Conservation (phyloP, 2,329 filamentous ascomycete genomes). For the Nigrograna mackinnonii region DNA sequence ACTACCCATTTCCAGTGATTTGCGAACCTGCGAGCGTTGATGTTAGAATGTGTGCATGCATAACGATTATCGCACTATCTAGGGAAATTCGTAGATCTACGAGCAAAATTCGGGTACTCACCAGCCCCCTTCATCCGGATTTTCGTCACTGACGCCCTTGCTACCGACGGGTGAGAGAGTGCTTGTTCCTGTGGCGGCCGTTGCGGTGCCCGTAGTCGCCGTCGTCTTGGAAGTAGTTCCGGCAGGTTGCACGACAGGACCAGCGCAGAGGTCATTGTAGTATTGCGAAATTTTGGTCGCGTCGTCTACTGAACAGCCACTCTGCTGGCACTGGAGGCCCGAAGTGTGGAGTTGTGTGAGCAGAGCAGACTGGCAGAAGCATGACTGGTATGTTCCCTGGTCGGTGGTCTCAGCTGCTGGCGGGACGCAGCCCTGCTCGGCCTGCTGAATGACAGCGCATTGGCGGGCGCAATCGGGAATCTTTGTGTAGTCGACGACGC, state of each 20-base stretch:
- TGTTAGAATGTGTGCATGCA: too few species aligned
- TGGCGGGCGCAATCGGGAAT: constrained; percentile 40
- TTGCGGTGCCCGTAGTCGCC: constrained; percentile 22
- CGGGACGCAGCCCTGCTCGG: constrained; percentile 72
- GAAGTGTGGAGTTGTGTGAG: constrained; percentile 63
- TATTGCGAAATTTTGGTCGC: constrained; percentile 66
- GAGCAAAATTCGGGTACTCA: too few species aligned
- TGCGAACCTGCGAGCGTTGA: constrained; percentile 60
- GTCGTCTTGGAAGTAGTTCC: constrained; percentile 17
- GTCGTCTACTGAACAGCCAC: constrained; percentile 60
- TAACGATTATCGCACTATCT: too few species aligned
- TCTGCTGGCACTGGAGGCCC: constrained; percentile 64
- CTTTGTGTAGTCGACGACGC: constrained; percentile 26
- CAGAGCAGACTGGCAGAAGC: constrained; percentile 71
- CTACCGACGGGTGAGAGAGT: too few species aligned
- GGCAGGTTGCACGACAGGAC: constrained; percentile 11
- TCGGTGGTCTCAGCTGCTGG: constrained; percentile 54
- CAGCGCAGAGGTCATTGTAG: constrained; percentile 68
- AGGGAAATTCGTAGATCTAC: too few species aligned
- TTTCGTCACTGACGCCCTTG: too few species aligned
- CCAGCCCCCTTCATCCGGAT: too few species aligned
- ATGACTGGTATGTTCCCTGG: constrained; percentile 62
- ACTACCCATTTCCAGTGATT: constrained; percentile 80
- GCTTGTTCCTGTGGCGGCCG: constrained; percentile 8
- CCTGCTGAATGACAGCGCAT: constrained; percentile 44